Evolutionary conservation across 2,329 filamentous ascomycete genomes (phyloP).

Genomic region (Fusarium sp.): DNA sequence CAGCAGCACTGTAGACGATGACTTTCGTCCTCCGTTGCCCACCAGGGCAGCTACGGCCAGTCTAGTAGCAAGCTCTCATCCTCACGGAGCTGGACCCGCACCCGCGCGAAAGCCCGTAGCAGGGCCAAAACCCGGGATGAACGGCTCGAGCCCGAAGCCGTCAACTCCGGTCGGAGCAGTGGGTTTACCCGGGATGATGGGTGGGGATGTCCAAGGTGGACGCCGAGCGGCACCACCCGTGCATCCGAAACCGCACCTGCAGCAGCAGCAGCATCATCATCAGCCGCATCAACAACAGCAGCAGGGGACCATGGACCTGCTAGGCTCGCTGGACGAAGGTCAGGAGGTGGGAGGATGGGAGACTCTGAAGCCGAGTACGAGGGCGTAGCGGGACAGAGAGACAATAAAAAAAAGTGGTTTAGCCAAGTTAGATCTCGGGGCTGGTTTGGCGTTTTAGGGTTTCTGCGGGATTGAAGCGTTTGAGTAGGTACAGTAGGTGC

Average conservation of each 20-base stretch:
- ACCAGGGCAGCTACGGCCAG: conserved; percentile 35
- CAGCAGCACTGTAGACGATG: conserved; percentile 33
- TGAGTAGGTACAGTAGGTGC: not conserved
- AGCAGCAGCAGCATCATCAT: conserved; percentile 44
- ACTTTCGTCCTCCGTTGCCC: conserved; percentile 41
- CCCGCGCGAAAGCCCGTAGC: conserved; percentile 42
- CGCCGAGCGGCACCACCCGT: conserved; percentile 33
- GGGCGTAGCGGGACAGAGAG: conserved; percentile 13
- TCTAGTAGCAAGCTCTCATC: conserved; percentile 8
- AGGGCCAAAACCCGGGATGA: conserved; percentile 34
- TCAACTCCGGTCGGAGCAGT: conserved; percentile 26
- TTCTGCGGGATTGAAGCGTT: conserved; percentile 10
- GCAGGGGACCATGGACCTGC: conserved; percentile 49
- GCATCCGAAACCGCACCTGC: conserved; percentile 30
- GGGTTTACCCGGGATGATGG: conserved; percentile 33
- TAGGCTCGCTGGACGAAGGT: conserved; percentile 62
- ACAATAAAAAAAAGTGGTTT: not conserved
- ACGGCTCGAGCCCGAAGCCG: conserved; percentile 33
- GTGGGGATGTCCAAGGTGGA: conserved; percentile 27
- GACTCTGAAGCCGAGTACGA: conserved; percentile 60
- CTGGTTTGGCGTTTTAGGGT: conserved; percentile 19
- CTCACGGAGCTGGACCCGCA: conserved; percentile 16
- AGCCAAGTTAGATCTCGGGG: not conserved
- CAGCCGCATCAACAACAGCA: conserved; percentile 28
- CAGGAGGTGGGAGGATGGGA: conserved; percentile 65